phyloP scores from a whole-genome alignment of 805 yeast species.

The Candida sanyiensis region DNA sequence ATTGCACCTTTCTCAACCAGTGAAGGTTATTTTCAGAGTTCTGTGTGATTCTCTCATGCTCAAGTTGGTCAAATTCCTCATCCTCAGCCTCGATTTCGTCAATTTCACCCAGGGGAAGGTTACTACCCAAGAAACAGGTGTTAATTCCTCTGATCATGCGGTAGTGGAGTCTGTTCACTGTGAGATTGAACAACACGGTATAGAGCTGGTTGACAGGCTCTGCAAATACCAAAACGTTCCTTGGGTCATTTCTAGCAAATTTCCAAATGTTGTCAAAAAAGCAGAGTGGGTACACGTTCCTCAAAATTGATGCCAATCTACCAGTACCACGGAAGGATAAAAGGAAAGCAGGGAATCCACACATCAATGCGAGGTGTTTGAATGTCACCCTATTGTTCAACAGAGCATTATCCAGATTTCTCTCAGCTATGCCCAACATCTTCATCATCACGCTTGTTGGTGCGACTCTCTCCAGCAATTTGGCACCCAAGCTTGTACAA shows the following conservation, averaged over 20 bases:
- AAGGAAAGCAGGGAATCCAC: constrained; percentile 29
- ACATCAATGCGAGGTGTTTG: constrained; percentile 18
- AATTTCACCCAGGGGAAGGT: constrained; percentile 27
- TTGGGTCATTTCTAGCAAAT: constrained; percentile 10
- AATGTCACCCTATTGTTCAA: constrained; percentile 8
- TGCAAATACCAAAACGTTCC: constrained; percentile 10
- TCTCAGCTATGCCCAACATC: constrained; percentile 24
- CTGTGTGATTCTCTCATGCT: constrained; percentile 1
- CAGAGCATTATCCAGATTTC: constrained; percentile 15
- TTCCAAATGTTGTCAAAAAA: constrained; percentile 13
- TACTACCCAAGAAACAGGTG: constrained; percentile 31
- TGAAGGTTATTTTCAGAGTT: not conserved
- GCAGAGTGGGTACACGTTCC: constrained; percentile 18
- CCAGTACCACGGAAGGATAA: constrained; percentile 19
- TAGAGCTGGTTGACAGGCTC: constrained; percentile 16
- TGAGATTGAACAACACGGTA: constrained; percentile 15
- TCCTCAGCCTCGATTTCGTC: constrained; percentile 31
- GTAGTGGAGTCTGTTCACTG: constrained; percentile 32
- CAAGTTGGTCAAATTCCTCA: constrained; percentile 10
- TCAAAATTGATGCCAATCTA: constrained; percentile 6
- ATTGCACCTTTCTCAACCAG: constrained; percentile 5
- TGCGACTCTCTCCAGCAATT: constrained; percentile 24
- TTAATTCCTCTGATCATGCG: constrained; percentile 29
- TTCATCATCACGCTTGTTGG: constrained; percentile 30
- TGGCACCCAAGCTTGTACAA: constrained; percentile 27